Evolutionary conservation across 2,329 filamentous ascomycete species (phyloP).

Genomic region (Talaromyces sp.): DNA sequence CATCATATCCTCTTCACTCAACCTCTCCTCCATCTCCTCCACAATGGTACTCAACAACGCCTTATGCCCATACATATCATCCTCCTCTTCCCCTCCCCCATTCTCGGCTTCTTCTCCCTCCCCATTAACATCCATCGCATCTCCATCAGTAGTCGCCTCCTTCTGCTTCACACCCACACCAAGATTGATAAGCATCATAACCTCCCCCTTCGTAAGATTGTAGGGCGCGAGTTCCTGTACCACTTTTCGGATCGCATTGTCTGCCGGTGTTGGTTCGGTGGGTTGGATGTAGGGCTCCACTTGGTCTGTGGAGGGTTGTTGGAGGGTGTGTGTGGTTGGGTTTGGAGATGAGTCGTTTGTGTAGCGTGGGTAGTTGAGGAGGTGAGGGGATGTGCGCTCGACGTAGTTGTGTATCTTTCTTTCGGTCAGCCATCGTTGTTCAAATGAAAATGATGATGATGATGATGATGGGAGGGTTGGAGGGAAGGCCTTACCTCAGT

Average conservation of each 20-base stretch:
- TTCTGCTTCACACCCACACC: slow-evolving; percentile 36
- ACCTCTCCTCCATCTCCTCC: slow-evolving; percentile 44
- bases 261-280: slow-evolving; percentile 34
- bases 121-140: slow-evolving; percentile 21
- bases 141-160: not conserved
- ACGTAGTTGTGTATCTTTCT: slow-evolving; percentile 45
- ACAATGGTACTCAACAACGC: slow-evolving; percentile 43
- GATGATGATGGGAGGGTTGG: not conserved
- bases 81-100: slow-evolving; percentile 23
- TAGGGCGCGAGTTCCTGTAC: slow-evolving; percentile 40
- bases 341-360: slow-evolving; percentile 18
- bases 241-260: slow-evolving; percentile 39
- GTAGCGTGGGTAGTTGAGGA: slow-evolving; percentile 40
- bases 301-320: slow-evolving; percentile 26
- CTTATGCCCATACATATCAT: slow-evolving; percentile 36
- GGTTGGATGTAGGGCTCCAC: slow-evolving; percentile 21
- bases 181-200: slow-evolving; percentile 48
- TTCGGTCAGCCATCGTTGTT: not conserved
- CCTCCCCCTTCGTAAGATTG: slow-evolving; percentile 48
- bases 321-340: slow-evolving; percentile 10
- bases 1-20: slow-evolving; percentile 39
- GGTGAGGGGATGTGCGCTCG: slow-evolving; percentile 40
- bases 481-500: slow-evolving; percentile 46
- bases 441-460: not conserved
- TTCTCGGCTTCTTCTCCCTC: slow-evolving; percentile 21